Conservation (phyloP, 2,329 filamentous ascomycete genomes). For the Lanzia echinophila region DNA sequence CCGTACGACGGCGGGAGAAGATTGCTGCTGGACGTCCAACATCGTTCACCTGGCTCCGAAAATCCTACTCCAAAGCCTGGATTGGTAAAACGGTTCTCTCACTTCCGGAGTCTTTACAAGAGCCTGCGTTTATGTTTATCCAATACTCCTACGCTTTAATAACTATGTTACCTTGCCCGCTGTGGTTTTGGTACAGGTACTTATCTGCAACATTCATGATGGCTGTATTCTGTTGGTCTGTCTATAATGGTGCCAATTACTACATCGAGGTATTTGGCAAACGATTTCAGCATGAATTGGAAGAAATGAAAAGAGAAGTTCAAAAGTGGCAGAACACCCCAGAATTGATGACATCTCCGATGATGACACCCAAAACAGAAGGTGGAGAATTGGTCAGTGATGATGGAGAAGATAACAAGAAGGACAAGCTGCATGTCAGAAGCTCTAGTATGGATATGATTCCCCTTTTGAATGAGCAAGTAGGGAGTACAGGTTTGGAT, state of each 20-base stretch:
- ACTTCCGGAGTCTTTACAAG: slow-evolving; percentile 70
- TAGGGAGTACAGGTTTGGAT: slow-evolving; percentile 38
- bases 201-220: slow-evolving; percentile 71
- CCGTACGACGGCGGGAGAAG: slow-evolving; percentile 86
- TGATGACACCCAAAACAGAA: slow-evolving; percentile 33
- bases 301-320: slow-evolving; percentile 82
- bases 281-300: slow-evolving; percentile 92
- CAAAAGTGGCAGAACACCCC: slow-evolving; percentile 72
- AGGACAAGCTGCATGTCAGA: slow-evolving; percentile 8
- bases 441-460: slow-evolving; percentile 44
- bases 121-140: slow-evolving; percentile 90
- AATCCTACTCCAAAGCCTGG: slow-evolving; percentile 82
- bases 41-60: slow-evolving; percentile 93
- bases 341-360: slow-evolving; percentile 38
- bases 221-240: slow-evolving; percentile 84
- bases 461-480: slow-evolving; percentile 48
- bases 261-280: slow-evolving; percentile 98
- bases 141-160: slow-evolving; percentile 86
- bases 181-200: slow-evolving; percentile 90
- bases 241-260: slow-evolving; percentile 94
- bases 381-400: slow-evolving; percentile 10
- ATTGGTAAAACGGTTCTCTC: slow-evolving; percentile 79
- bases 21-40: slow-evolving; percentile 93
- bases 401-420: background rate
- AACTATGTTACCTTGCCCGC: slow-evolving; percentile 88